Evolutionary conservation across 768 basidiomycete genomes (phyloP), one percentile per base, ranked within the genome.

Genomic region (Rhodotorula babjevae): DNA sequence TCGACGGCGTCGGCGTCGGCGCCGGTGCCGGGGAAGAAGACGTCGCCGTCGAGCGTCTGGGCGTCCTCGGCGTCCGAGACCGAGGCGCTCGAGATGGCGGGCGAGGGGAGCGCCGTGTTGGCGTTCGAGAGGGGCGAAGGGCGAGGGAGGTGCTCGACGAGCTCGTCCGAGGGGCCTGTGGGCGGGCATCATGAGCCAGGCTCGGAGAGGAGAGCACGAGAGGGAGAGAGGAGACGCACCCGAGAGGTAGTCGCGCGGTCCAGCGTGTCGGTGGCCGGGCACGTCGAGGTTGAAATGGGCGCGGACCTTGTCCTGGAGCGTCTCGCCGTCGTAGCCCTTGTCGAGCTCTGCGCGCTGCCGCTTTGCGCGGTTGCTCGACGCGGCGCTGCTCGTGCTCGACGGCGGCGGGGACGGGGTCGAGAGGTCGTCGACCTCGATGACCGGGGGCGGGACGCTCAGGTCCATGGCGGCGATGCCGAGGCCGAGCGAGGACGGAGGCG

Each of bases 251-350:
- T 75, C 67, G 18, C 70, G 40, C 19, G 67, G 71, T 12, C 57
- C 71, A 2, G 56, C 46, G 2, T n/a, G 27, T 36, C 36, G 36
- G 5, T 3, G 12, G 2, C 53, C 33, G 2, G 31, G 42, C 5
- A 42, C 31, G 50, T 42, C 46, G 60, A 71, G 46, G 40, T 60
- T 25, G 7, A 52, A 18, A 21, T 72, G 44, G 42, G 63, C 56
- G 27, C 31, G 8, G 40, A 46, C 59, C 33, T 33, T 47, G 44
- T 65, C 57, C n/a, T 63, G 44, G 12, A 69, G 15, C 19, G 72
- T 73, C 29, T 72, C 70, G 27, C 74, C 74, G 16, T 68, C 61
- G 74, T 72, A 75, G 2, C 74, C 74, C 57, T 56, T 60, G 65
- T 75, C 74, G 56, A 75, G 64, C 3, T 60, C 53, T 18, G 42